Percentiles rank a stretch among this genome's conserved stretches.
These are phyloP conservation scores for Pleodorina starrii DNA, from an alignment of 139 green algal species.

Conservation along the genomic window DNA sequence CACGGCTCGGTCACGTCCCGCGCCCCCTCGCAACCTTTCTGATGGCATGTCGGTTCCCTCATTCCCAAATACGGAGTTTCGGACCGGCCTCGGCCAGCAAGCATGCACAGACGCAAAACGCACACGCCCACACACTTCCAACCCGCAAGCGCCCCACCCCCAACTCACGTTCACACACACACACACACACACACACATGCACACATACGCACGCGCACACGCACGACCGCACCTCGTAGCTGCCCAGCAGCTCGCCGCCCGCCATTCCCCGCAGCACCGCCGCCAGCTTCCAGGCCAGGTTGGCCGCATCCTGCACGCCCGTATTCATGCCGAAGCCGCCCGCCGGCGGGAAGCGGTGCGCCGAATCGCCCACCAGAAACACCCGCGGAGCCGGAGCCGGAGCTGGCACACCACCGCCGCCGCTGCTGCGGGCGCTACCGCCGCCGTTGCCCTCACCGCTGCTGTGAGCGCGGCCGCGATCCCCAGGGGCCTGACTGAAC, in stretches of 20 bases:
- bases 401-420: neutral
- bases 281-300: conserved; percentile 96
- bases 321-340: conserved; percentile 99
- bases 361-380: conserved; percentile 93
- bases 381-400: conserved; percentile 52
- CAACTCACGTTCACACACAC: too few species aligned
- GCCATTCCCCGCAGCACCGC: conserved; percentile 68
- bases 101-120: too few species aligned
- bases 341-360: conserved; percentile 92
- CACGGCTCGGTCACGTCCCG: too few species aligned
- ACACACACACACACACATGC: too few species aligned
- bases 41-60: too few species aligned
- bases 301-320: conserved; percentile 94
- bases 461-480: neutral
- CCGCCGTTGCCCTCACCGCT: neutral
- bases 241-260: conserved; percentile 69
- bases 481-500: too few species aligned
- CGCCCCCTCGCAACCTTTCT: too few species aligned
- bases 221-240: conserved; percentile 75
- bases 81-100: too few species aligned
- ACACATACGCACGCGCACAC: too few species aligned
- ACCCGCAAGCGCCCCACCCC: too few species aligned
- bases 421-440: neutral
- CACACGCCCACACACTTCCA: too few species aligned
- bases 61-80: too few species aligned